A percentile compares a stretch with the other conserved stretches of the same genome.
Conservation (phyloP, 2,329 filamentous ascomycete genomes). For the Aspergillus latus region DNA sequence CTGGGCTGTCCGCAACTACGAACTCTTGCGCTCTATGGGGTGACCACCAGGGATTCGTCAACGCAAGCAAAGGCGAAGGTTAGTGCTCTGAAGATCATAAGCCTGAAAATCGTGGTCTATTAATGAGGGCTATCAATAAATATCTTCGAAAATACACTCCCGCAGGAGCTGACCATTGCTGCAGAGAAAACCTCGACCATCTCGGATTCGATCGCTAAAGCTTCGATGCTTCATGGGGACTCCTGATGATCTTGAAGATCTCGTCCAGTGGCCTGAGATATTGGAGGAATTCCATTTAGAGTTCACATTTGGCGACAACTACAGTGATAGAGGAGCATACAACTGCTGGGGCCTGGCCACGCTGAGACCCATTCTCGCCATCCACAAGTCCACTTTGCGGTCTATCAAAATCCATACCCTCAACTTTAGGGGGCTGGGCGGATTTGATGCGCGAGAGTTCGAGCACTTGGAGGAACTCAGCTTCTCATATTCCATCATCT, state of each 20-base stretch:
- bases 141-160: no score
- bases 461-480: background rate
- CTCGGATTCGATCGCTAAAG: background rate
- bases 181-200: background rate
- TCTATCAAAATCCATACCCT: background rate
- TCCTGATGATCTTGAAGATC: no score
- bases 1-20: background rate
- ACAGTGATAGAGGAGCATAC: background rate
- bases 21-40: background rate
- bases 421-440: background rate
- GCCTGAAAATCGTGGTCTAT: no score
- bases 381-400: background rate
- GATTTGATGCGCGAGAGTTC: conserved; percentile 2
- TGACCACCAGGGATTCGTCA: no score
- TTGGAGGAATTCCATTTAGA: background rate
- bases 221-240: background rate
- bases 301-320: background rate
- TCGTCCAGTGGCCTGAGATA: background rate
- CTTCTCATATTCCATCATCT: background rate
- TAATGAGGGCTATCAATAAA: no score
- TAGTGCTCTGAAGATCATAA: no score
- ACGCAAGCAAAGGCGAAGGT: no score
- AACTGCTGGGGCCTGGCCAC: conserved; percentile 2
- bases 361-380: background rate
- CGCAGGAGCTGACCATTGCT: no score